These are phyloP conservation scores for Penicillium sp. DNA, from an alignment of 2,329 filamentous ascomycete genomes.

Conservation along the genomic window DNA sequence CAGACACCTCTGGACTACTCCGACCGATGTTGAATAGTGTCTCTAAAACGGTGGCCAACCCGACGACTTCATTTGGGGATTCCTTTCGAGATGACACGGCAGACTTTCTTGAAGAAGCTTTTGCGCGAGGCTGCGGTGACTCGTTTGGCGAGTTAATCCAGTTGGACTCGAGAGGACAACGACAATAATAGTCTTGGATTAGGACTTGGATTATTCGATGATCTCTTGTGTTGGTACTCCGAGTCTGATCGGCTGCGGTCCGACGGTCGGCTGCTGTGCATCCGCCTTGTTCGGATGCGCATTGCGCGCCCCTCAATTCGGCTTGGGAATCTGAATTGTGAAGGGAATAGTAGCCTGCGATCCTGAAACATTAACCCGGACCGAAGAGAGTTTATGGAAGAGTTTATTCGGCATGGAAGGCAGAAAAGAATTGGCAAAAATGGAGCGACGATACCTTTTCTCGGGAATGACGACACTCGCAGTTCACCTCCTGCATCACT, in stretches of 20 bases:
- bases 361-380: no score
- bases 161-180: conserved; percentile 2
- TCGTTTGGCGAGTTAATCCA: conserved; percentile 19
- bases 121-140: conserved; percentile 16
- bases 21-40: conserved; percentile 1
- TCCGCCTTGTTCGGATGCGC: conserved; percentile 21
- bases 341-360: no score
- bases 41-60: conserved; percentile 1
- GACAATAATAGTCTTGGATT: neutral
- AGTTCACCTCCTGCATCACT: neutral
- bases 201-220: neutral
- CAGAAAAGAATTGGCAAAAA: no score
- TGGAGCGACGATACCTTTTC: neutral
- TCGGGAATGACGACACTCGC: neutral
- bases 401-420: no score
- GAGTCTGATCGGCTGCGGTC: conserved; percentile 22
- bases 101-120: conserved; percentile 25
- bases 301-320: conserved; percentile 6
- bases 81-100: conserved; percentile 40
- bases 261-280: conserved; percentile 19
- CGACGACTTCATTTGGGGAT: conserved; percentile 17
- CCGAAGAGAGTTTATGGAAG: no score
- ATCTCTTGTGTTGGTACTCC: conserved; percentile 4
- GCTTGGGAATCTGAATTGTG: neutral
- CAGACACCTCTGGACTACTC: conserved; percentile 3